A percentile compares a stretch with the other conserved stretches of the same genome.
Evolutionary conservation across 371 early-diverging fungal species (phyloP).

Genomic region (Syncephalastrum contaminatum): DNA sequence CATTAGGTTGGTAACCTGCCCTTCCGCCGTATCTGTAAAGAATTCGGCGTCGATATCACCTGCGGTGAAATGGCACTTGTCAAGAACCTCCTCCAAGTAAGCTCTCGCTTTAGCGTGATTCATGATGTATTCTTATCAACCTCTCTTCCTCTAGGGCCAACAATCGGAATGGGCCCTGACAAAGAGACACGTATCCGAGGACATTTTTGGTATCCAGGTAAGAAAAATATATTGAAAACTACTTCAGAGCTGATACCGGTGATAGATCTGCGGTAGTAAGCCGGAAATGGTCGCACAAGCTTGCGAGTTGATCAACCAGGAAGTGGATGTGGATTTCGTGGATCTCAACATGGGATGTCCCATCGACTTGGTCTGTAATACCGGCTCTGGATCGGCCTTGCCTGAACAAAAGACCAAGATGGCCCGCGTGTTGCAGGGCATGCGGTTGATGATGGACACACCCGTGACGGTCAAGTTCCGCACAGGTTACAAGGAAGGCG

Average conservation of each 20-base stretch:
- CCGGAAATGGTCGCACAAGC: slow-evolving; percentile 66
- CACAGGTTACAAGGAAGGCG: slow-evolving; percentile 71
- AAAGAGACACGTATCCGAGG: slow-evolving; percentile 85
- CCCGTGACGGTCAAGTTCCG: slow-evolving; percentile 93
- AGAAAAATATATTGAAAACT: background rate
- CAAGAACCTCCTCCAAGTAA: slow-evolving; percentile 58
- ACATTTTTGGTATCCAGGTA: slow-evolving; percentile 90
- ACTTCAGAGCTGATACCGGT: background rate
- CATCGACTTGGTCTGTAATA: slow-evolving; percentile 82
- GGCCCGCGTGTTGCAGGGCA: slow-evolving; percentile 74
- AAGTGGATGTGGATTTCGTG: slow-evolving; percentile 85
- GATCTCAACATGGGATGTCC: slow-evolving; percentile 98
- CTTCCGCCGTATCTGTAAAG: slow-evolving; percentile 92
- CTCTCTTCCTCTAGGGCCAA: slow-evolving; percentile 48
- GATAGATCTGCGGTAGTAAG: slow-evolving; percentile 62
- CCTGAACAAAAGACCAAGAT: slow-evolving; percentile 68
- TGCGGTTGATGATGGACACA: slow-evolving; percentile 67
- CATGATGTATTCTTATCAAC: background rate
- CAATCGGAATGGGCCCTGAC: slow-evolving; percentile 87
- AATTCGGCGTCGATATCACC: slow-evolving; percentile 94
- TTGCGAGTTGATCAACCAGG: slow-evolving; percentile 68
- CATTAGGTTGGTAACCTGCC: slow-evolving; percentile 94
- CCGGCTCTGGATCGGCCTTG: slow-evolving; percentile 86
- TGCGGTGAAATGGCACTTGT: slow-evolving; percentile 96
- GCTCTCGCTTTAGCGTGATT: background rate